Percentiles rank a stretch among this genome's conserved stretches.
Conservation (phyloP, 2,329 filamentous ascomycete genomes). For the Trichoderma lentiforme region DNA sequence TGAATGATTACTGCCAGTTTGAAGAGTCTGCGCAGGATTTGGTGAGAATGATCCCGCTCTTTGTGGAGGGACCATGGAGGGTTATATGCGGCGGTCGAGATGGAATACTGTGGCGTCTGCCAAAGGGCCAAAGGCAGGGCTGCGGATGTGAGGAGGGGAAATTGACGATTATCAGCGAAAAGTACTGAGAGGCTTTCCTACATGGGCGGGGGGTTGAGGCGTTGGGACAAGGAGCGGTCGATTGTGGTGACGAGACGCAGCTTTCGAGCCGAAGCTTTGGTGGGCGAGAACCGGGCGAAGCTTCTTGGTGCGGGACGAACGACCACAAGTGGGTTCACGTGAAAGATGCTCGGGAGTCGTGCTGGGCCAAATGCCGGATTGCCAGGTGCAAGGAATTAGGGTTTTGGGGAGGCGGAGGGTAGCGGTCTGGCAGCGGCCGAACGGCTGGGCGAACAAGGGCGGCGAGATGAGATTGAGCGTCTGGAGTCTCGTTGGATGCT, state of each 20-base stretch:
- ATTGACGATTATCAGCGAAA: constrained; percentile 25
- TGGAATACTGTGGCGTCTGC: constrained; percentile 35
- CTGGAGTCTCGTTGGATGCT: constrained; percentile 31
- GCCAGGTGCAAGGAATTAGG: constrained; percentile 9
- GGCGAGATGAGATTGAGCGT: constrained; percentile 26
- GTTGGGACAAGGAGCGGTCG: background rate
- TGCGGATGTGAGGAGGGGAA: constrained; percentile 29
- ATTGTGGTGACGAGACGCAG: constrained; percentile 2
- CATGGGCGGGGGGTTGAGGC: constrained; percentile 33
- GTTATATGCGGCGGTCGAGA: constrained; percentile 35
- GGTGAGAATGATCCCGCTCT: constrained; percentile 63
- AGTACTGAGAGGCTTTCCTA: constrained; percentile 31
- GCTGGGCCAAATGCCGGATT: constrained; percentile 11
- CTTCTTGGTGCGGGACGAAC: constrained; percentile 9
- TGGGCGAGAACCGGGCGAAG: constrained; percentile 1
- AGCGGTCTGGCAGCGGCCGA: constrained; percentile 21
- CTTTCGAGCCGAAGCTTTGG: constrained; percentile 7
- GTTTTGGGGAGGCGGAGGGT: constrained; percentile 20
- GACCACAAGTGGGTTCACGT: constrained; percentile 17
- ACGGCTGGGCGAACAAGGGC: constrained; percentile 9
- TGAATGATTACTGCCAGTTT: constrained; percentile 55
- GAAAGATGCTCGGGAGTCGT: constrained; percentile 17
- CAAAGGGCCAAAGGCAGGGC: constrained; percentile 35
- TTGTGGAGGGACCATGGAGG: constrained; percentile 57
- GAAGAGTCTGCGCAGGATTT: constrained; percentile 56